Conservation (phyloP, 1,139 yeast species). For the Sugiyamaella japonica region DNA sequence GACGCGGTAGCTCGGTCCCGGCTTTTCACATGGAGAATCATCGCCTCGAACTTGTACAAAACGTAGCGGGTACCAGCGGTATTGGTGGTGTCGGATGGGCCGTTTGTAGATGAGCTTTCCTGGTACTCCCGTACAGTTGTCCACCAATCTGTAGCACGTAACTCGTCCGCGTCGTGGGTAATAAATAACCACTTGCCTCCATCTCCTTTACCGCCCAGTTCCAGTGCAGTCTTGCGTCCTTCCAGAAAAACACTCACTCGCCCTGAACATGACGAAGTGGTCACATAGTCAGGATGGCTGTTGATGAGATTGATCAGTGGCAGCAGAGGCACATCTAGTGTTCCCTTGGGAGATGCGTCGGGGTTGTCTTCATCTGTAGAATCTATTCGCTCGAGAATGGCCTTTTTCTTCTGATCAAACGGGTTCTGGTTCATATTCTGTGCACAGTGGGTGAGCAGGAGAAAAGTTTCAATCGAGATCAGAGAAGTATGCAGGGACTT, state of each 20-base stretch:
- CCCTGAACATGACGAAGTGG: conserved; percentile 88
- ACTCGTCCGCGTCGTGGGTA: conserved; percentile 58
- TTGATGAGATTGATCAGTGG: conserved; percentile 73
- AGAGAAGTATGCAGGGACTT: not conserved
- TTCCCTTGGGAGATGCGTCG: conserved; percentile 83
- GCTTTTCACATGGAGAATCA: conserved; percentile 81
- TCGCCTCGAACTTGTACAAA: conserved; percentile 77
- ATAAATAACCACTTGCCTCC: conserved; percentile 87
- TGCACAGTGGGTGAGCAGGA: too few relatives aligned
- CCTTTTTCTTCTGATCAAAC: conserved; percentile 66
- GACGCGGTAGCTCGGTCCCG: conserved; percentile 59
- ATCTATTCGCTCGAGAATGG: conserved; percentile 57
- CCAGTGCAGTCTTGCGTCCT: conserved; percentile 45
- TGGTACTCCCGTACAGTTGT: conserved; percentile 24
- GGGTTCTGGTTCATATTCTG: conserved; percentile 14
- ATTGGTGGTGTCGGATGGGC: not conserved
- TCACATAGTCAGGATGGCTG: conserved; percentile 63
- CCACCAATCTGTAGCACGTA: conserved; percentile 53
- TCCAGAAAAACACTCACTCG: conserved; percentile 78
- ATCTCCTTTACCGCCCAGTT: conserved; percentile 78
- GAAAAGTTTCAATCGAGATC: not conserved
- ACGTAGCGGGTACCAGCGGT: conserved; percentile 47
- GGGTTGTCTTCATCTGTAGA: conserved; percentile 48
- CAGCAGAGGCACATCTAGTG: conserved; percentile 67
- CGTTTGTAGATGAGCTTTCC: conserved; percentile 6